These are phyloP conservation scores for Coemansia guatemalensis DNA, from an alignment of 192 early-diverging fungal genomes.

Conservation along the genomic window DNA sequence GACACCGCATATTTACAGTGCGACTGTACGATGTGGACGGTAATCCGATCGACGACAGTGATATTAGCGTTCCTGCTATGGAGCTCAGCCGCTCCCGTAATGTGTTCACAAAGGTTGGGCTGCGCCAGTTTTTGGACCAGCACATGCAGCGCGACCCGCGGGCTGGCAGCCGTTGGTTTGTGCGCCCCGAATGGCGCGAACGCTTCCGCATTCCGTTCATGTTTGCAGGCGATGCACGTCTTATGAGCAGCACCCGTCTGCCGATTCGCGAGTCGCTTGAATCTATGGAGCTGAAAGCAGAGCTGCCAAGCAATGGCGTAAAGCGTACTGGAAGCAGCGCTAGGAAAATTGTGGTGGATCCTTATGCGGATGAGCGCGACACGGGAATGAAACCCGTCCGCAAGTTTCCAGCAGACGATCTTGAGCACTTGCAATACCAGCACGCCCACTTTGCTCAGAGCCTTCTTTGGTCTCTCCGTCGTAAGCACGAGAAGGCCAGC, in stretches of 20 bases:
- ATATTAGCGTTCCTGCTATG: constrained; percentile 34
- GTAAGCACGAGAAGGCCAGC: constrained; percentile 16
- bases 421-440: constrained; percentile 61
- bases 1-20: constrained; percentile 32
- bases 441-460: constrained; percentile 39
- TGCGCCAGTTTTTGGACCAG: constrained; percentile 48
- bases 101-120: constrained; percentile 47
- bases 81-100: constrained; percentile 51
- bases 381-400: constrained; percentile 39
- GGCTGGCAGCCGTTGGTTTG: constrained; percentile 41
- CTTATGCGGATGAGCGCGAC: constrained; percentile 40
- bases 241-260: constrained; percentile 14
- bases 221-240: constrained; percentile 33
- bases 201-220: constrained; percentile 51
- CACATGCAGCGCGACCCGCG: constrained; percentile 37
- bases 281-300: too few species aligned
- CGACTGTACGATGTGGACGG: constrained; percentile 43
- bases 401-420: constrained; percentile 84
- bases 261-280: too few species aligned
- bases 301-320: background rate
- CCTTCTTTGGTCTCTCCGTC: constrained; percentile 25
- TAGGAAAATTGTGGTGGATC: constrained; percentile 27
- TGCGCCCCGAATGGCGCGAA: constrained; percentile 40
- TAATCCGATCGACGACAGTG: constrained; percentile 39
- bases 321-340: background rate